Percentiles rank a stretch among this genome's conserved stretches.
These are phyloP conservation scores for Xylaria sp. DNA, from an alignment of 2,329 filamentous ascomycete genomes.

Conservation along the genomic window DNA sequence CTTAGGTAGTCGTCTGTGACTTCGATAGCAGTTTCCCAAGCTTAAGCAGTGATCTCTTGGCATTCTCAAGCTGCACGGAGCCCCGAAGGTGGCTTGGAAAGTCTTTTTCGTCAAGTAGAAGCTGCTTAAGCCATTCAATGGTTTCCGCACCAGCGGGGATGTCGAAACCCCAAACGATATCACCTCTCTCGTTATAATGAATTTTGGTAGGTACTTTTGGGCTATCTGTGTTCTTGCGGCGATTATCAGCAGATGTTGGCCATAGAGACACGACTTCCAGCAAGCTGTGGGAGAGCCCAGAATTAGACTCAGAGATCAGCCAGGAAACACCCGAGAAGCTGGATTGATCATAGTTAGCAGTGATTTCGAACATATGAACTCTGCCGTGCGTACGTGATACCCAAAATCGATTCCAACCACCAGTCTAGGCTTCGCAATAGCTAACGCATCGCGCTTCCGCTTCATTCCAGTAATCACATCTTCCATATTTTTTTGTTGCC, in stretches of 20 bases:
- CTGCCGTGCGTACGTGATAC: no score
- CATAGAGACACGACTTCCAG: slow-evolving; percentile 13
- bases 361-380: no score
- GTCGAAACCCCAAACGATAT: slow-evolving; percentile 43
- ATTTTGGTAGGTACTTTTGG: slow-evolving; percentile 18
- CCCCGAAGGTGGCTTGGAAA: slow-evolving; percentile 29
- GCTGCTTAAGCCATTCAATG: slow-evolving; percentile 50
- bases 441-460: no score
- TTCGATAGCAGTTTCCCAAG: slow-evolving; percentile 29
- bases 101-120: slow-evolving; percentile 44
- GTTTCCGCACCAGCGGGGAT: slow-evolving; percentile 33
- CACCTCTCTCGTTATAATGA: background rate
- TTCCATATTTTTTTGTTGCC: no score
- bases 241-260: slow-evolving; percentile 2
- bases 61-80: slow-evolving; percentile 29
- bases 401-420: no score
- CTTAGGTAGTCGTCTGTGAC: slow-evolving; percentile 23
- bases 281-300: background rate
- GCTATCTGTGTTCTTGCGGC: background rate
- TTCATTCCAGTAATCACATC: no score
- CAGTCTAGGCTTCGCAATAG: no score
- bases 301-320: slow-evolving; percentile 1
- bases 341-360: background rate
- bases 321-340: slow-evolving; percentile 25
- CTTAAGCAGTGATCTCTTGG: background rate